Conservation (phyloP, 768 basidiomycete species). For the Kwoniella sp. region DNA sequence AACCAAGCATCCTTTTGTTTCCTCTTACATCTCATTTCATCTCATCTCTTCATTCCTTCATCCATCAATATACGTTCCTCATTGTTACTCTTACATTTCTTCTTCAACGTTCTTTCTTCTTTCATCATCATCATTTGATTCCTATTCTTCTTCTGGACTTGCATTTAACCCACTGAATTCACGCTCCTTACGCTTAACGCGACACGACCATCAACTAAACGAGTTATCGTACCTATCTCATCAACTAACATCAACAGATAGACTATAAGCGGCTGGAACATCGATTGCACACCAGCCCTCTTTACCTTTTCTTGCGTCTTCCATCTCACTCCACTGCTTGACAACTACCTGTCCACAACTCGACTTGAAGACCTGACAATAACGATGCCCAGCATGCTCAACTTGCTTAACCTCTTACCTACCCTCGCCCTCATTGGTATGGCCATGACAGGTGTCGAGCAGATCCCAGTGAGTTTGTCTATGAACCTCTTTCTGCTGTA, state of each 20-base stretch:
- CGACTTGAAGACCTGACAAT: too few species aligned
- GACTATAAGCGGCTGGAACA: not conserved
- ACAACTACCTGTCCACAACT: not conserved
- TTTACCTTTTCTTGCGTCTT: not conserved
- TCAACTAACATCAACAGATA: not conserved
- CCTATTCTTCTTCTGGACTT: slow-evolving; percentile 2
- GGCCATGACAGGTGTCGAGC: slow-evolving; percentile 40
- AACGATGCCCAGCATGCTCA: slow-evolving; percentile 8
- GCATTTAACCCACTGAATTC: not conserved
- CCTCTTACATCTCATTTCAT: not conserved
- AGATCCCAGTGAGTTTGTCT: slow-evolving; percentile 32
- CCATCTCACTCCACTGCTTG: not conserved
- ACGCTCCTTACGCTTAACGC: slow-evolving; percentile 20
- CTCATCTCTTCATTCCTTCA: slow-evolving; percentile 3
- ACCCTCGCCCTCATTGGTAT: slow-evolving; percentile 37
- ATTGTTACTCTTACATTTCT: not conserved
- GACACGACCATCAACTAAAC: slow-evolving; percentile 2
- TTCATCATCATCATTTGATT: not conserved
- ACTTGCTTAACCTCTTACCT: slow-evolving; percentile 38
- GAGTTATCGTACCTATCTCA: not conserved
- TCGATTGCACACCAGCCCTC: not conserved
- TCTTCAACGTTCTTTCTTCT: not conserved
- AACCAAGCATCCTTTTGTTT: slow-evolving; percentile 5
- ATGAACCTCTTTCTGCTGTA: not conserved
- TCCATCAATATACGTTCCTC: not conserved